These are phyloP conservation scores for Talaromyces sp. DNA, from an alignment of 2,329 filamentous ascomycete species.

Conservation along the genomic window DNA sequence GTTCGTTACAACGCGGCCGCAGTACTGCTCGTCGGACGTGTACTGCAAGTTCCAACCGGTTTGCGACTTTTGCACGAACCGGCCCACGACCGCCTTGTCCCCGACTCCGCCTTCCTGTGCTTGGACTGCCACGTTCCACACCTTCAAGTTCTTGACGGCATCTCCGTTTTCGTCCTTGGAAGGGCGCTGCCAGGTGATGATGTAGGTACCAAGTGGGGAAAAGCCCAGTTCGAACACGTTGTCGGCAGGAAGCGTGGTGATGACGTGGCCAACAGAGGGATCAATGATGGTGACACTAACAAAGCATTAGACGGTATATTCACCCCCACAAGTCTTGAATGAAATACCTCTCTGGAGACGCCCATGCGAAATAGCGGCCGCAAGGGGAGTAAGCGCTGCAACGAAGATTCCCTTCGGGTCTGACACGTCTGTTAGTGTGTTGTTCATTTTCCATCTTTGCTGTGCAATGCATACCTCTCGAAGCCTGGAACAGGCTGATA, in stretches of 20 bases:
- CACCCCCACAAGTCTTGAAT: not conserved
- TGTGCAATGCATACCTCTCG: slow-evolving; percentile 38
- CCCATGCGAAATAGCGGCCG: slow-evolving; percentile 94
- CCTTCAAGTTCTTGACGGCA: slow-evolving; percentile 91
- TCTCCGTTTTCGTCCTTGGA: slow-evolving; percentile 90
- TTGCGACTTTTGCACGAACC: slow-evolving; percentile 93
- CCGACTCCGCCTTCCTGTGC: slow-evolving; percentile 49
- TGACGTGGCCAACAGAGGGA: slow-evolving; percentile 65
- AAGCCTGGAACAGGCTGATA: slow-evolving; percentile 85
- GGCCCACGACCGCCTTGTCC: slow-evolving; percentile 67
- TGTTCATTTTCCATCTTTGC: not conserved
- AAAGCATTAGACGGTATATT: not conserved
- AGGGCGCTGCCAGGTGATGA: slow-evolving; percentile 95
- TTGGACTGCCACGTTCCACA: slow-evolving; percentile 81
- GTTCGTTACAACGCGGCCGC: slow-evolving; percentile 89
- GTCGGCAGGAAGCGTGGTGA: slow-evolving; percentile 68
- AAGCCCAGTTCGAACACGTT: slow-evolving; percentile 95
- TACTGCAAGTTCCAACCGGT: slow-evolving; percentile 97
- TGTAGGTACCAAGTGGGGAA: slow-evolving; percentile 82
- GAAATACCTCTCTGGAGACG: slow-evolving; percentile 65
- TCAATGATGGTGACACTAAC: slow-evolving; percentile 74
- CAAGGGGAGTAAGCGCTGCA: slow-evolving; percentile 95
- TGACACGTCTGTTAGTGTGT: slow-evolving; percentile 25
- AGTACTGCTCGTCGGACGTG: slow-evolving; percentile 86
- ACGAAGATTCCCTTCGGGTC: slow-evolving; percentile 88